Conservation (phyloP, 1,139 yeast genomes). For the Debaryomyces robertsiae region DNA sequence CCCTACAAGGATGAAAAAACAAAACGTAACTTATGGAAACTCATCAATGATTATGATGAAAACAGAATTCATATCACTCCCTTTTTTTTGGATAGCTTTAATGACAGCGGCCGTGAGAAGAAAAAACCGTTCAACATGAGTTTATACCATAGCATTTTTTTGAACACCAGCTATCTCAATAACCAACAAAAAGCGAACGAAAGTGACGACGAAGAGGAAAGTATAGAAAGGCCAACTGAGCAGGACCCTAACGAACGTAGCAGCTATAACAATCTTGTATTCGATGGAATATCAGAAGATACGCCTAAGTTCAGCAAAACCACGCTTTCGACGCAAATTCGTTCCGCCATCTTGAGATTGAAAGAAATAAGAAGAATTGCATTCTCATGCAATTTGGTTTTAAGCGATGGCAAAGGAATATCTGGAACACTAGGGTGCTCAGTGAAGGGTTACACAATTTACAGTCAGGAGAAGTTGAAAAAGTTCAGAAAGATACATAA, state of each 20-base stretch:
- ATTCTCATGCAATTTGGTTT: constrained; percentile 58
- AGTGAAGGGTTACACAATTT: constrained; percentile 70
- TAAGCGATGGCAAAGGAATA: constrained; percentile 39
- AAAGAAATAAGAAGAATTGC: constrained; percentile 65
- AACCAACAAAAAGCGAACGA: constrained; percentile 11
- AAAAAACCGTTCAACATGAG: constrained; percentile 47
- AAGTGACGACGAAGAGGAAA: constrained; percentile 14
- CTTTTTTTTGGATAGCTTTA: constrained; percentile 50
- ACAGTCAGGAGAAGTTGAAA: constrained; percentile 53
- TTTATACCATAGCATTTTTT: constrained; percentile 59
- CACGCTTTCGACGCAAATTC: constrained; percentile 47
- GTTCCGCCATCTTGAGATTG: constrained; percentile 52
- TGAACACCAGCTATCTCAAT: constrained; percentile 42
- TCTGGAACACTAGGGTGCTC: constrained; percentile 61
- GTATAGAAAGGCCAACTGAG: background rate
- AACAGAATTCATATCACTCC: constrained; percentile 60
- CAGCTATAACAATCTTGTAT: constrained; percentile 11
- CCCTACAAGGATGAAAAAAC: constrained; percentile 33
- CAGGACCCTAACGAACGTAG: background rate
- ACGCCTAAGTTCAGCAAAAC: constrained; percentile 29
- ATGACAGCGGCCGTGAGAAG: constrained; percentile 16
- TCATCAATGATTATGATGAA: constrained; percentile 62
- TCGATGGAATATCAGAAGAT: constrained; percentile 17
- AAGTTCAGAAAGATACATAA: constrained; percentile 47
- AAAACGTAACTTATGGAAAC: constrained; percentile 51